These are phyloP conservation scores for Corchorus capsularis DNA, from an alignment of 345 rosid genomes.

Conservation along the genomic window DNA sequence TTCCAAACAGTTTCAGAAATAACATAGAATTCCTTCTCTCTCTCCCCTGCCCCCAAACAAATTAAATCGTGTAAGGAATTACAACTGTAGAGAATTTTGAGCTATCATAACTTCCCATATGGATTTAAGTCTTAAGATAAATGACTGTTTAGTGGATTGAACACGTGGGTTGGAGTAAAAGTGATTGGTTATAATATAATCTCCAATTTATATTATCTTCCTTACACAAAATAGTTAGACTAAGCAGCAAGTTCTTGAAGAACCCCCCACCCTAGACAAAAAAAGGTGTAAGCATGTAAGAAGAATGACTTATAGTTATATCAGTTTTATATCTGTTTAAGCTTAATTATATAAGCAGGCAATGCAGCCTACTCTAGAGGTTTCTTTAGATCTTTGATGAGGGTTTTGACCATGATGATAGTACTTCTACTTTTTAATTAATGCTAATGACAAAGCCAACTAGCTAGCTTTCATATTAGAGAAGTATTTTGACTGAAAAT, in stretches of 20 bases:
- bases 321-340: background rate
- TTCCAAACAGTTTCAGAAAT: no score
- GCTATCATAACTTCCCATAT: no score
- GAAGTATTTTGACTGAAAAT: conserved; percentile 34
- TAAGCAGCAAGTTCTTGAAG: no score
- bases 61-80: no score
- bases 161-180: background rate
- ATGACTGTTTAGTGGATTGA: background rate
- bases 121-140: background rate
- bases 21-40: no score
- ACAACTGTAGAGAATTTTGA: no score
- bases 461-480: conserved; percentile 9
- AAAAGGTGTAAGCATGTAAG: background rate
- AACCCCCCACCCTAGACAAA: background rate
- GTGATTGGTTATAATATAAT: background rate
- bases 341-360: background rate
- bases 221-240: background rate
- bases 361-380: conserved; percentile 13
- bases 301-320: background rate
- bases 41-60: no score
- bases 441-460: conserved; percentile 25
- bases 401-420: conserved; percentile 25
- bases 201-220: background rate
- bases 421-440: background rate
- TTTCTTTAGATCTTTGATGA: conserved; percentile 25